Base-by-base conservation (phyloP, 495 filamentous ascomycete species). In the Neurospora tetraspora region DNA sequence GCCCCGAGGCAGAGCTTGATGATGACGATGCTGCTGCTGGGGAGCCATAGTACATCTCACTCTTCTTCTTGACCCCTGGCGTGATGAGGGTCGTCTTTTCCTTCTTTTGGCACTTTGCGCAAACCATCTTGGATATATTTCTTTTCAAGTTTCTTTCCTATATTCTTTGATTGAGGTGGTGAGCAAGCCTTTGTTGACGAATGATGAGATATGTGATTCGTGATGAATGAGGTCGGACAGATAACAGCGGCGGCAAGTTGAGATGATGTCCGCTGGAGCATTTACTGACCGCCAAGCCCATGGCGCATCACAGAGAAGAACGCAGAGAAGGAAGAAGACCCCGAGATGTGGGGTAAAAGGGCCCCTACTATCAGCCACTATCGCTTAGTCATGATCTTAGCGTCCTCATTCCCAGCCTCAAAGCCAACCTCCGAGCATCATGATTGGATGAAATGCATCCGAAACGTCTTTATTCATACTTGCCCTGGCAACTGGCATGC, bases 41-140 rank as follows among this genome's bases (percentile, higher is more conserved):
- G 1, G 89, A 91, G 70, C 90, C 90, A 77, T 89, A 87, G 83
- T 92, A 92, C 84, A 92, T 88, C 43, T 92, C 90, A 78, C 81
- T 88, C 81, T 90, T 91, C 79, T 87, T 88, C 79, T 92, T 91
- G 75, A 92, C 90, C 39, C 85, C 86, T 0, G 90, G 90, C 1
- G 90, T 92, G 72, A 89, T 89, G 65, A 92, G 87, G 37, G 88
- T 84, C 27, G 90, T 92, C 65, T 89, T 89, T 69, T 86, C 80
- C 39, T 87, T 85, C 74, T 89, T 89, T 74, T 88, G 84, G 75
- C 90, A 92, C 84, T 90, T 91, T 71, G 84, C 78, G 83, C 90
- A 92, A 70, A 92, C 90, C 90, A 92, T 92, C 69, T 73, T 83
- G 38, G 69, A 65, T 71, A 43, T 34, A 70, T 23, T 37, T 39